Conservation (phyloP, 371 early-diverging fungal genomes). For the Mucor circinelloides region DNA sequence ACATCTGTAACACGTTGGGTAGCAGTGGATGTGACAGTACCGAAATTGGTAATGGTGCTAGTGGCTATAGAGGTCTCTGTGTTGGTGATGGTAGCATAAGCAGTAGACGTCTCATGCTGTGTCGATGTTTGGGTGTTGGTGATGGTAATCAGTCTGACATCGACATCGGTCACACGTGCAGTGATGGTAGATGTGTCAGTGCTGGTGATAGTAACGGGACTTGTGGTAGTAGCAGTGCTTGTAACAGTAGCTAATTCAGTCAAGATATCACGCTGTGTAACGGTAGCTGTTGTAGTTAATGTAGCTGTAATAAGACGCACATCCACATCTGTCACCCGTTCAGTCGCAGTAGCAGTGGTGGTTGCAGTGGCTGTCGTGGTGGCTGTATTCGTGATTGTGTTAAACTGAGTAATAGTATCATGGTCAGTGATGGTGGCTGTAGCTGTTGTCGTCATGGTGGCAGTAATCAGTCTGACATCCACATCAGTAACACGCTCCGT, state of each 20-base stretch:
- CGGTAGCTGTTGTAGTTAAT: neutral
- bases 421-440: neutral
- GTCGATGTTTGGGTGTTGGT: neutral
- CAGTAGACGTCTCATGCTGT: neutral
- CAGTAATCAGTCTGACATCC: constrained; percentile 1
- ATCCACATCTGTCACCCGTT: neutral
- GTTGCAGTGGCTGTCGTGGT: neutral
- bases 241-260: neutral
- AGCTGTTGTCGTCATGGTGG: neutral
- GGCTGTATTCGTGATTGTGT: neutral
- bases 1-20: neutral
- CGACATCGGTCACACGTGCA: neutral
- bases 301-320: neutral
- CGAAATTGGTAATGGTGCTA: neutral
- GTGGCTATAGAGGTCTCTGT: neutral
- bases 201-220: neutral
- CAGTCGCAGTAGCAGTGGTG: neutral
- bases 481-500: neutral
- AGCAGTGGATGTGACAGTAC: neutral
- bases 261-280: neutral
- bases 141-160: neutral
- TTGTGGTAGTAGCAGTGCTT: neutral
- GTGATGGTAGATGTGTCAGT: neutral
- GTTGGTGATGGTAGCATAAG: neutral
- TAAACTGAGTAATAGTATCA: neutral